phyloP scores from a whole-genome alignment of 345 rosid genomes.

The Syzygium aqueum region DNA sequence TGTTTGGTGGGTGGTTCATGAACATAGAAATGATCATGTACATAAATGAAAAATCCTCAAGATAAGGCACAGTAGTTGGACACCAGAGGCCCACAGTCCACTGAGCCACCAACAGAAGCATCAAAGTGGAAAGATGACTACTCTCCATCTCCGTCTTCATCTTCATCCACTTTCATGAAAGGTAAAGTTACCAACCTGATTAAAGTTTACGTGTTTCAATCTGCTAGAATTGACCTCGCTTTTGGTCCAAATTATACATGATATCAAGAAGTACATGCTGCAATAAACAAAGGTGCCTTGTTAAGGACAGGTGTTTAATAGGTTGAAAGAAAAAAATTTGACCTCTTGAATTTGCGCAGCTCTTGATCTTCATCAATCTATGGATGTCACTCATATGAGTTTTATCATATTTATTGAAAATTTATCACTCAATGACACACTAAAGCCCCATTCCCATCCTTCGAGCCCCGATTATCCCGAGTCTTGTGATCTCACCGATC shows the following conservation, averaged over 20 bases:
- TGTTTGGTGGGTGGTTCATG: not conserved
- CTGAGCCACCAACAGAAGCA: not conserved
- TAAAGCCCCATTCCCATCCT: not conserved
- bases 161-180: not conserved
- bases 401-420: not conserved
- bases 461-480: not conserved
- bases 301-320: not conserved
- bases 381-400: not conserved
- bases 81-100: slow-evolving; percentile 1
- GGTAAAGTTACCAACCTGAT: not conserved
- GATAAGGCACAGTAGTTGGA: not conserved
- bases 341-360: not conserved
- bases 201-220: not conserved
- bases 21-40: not conserved
- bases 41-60: not conserved
- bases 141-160: not conserved
- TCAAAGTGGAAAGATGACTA: not conserved
- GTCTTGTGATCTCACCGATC: not conserved
- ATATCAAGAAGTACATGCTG: not conserved
- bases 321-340: not conserved
- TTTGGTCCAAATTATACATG: not conserved
- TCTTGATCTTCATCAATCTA: not conserved
- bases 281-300: not conserved
- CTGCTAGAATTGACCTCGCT: not conserved
- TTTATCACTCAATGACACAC: not conserved